Base-by-base conservation (phyloP, 192 early-diverging fungal genomes). In the Helicostylum pulchrum region DNA sequence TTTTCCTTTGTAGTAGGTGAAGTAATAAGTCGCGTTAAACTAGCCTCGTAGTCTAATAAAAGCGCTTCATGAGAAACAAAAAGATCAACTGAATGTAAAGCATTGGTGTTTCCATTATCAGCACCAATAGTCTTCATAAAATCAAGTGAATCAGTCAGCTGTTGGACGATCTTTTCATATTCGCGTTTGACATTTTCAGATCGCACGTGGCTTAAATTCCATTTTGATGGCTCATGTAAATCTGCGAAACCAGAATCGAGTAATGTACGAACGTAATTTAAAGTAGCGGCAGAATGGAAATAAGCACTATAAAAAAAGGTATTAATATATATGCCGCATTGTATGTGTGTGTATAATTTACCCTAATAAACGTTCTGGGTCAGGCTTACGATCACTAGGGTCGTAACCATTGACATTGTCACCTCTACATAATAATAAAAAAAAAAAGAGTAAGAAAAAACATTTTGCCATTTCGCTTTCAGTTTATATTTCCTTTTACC, bases 371-470 rank as follows among this genome's bases (percentile, higher is more conserved):
- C 95, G 80, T 66, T 95, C 87, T 49, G 97, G 97, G 71, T 99
- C 93, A 14, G 97, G 93, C 17, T 79, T 87, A 49, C 97, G 87
- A 53, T 95, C 88, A 31, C 64, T 72, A 15, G 92, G 87, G 50
- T 92, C 92, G 64, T 88, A 95, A 54, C 97, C 94, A 80, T 99
- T 99, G 53, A 99, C 92, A 78, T 97, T 98, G 80, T 98, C 97
- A 54, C 97, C 97, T 54, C 97, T 70, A 62, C 2, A 52, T 10
- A 44, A 54, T 44, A 23, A 30, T n/a, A 30, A 47, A 45, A 61
- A 61, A 17, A 10, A 44, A 42, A 52, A 15, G n/a, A 2, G 4
- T 19, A 5, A 12, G 4, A 48, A 12, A 58, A 10, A 54, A n/a
- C n/a, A n/a, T 19, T 2, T 50, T 31, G 53, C 10, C n/a, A n/a